Base-by-base conservation (phyloP, 169 alveolate genomes). In the Plasmodium coatneyi region DNA sequence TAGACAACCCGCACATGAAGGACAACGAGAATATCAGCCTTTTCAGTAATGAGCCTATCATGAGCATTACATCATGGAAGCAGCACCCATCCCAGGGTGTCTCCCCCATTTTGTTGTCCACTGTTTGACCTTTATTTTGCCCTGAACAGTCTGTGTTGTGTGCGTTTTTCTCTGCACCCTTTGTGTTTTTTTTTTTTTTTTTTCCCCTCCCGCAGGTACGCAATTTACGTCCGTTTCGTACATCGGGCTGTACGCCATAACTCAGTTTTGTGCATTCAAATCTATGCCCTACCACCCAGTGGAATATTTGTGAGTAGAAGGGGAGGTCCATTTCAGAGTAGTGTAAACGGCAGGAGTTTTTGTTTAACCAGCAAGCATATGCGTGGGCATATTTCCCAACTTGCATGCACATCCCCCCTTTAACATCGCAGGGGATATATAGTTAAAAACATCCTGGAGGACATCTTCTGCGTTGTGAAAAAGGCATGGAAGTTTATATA, bases 211-310 rank as follows among this genome's bases (percentile, higher is more conserved):
- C 49, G 25, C 70, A 84, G 92, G 84, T 39, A 49, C 74, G 39
- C 84, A 72, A 74, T 84, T 84, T 36, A 30, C 70, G 22, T 84
- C 92, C 30, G 84, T 84, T 49, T 46, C 78, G 28, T 84, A 72
- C 43, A 84, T 84, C 19, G 92, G 92, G 52, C 39, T 84, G 22
- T 74, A 84, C 66, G 30, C 28, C 12, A 84, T 66, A 72, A 72
- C 92, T 14, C 83, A 84, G 36, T 19, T 46, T 9, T 19, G 54
- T 25, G 28, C 80, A 5, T 84, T 84, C 41, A 84, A 72, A 52
- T 25, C 83, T 28, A 72, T 84, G 25, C 92, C 92, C 12, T 84
- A 84, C 49, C 83, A 84, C n/a, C 92, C 92, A n/a, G n/a, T 76
- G 80, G 92, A 84, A 84, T 84, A 84, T 49, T 52, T 84, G 92